A percentile compares a stretch with the other conserved stretches of the same genome.
Conservation (phyloP, 495 filamentous ascomycete genomes). For the Apodospora peruviana region DNA sequence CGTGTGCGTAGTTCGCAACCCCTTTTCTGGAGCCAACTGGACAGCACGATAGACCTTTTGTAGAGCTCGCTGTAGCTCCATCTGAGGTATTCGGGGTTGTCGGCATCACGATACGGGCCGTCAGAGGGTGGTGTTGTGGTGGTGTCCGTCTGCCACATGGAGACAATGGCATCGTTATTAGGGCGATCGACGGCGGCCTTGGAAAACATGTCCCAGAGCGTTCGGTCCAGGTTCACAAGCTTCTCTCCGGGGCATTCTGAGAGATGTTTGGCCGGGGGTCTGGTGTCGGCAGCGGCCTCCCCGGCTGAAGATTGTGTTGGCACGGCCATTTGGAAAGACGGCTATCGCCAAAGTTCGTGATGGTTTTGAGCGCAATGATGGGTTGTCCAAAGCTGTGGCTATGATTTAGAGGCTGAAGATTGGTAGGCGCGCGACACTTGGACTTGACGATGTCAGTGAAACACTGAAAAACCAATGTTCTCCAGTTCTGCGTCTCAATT, state of each 20-base stretch:
- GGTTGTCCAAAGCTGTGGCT: no score
- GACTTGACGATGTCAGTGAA: no score
- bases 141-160: slow-evolving; percentile 12
- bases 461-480: no score
- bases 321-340: no score
- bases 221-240: slow-evolving; percentile 4
- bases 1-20: slow-evolving; percentile 5
- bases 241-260: slow-evolving; percentile 11
- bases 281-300: no score
- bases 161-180: slow-evolving; percentile 14
- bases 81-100: slow-evolving; percentile 1
- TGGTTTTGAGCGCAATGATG: no score
- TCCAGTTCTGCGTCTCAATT: no score
- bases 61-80: slow-evolving; percentile 12
- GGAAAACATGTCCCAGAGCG: slow-evolving; percentile 12
- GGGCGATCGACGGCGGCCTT: slow-evolving; percentile 3
- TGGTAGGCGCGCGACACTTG: no score
- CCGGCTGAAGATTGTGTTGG: no score
- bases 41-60: slow-evolving; percentile 2
- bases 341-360: no score
- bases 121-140: neutral
- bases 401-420: no score
- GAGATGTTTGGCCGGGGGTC: neutral
- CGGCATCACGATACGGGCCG: neutral
- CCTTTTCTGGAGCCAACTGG: slow-evolving; percentile 2